Evolutionary conservation across 768 basidiomycete species (phyloP).

Genomic region (Lyophyllum decastes): DNA sequence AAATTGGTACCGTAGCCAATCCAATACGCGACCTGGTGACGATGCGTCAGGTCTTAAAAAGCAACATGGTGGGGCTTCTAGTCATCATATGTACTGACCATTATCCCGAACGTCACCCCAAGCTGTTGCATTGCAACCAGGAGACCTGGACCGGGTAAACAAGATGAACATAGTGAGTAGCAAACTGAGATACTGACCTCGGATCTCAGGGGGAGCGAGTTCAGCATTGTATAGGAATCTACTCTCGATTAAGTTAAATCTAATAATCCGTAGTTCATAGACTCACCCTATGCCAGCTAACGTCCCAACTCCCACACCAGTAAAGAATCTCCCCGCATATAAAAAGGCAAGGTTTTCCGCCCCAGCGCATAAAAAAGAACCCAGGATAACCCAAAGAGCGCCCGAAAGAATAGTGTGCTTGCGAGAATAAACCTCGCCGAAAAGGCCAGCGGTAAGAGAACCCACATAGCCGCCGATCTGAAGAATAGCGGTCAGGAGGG

Average conservation of each 20-base stretch:
- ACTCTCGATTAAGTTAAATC: neutral
- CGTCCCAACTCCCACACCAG: constrained; percentile 16
- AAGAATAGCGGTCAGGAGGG: constrained; percentile 18
- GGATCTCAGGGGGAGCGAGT: constrained; percentile 17
- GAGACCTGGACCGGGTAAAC: constrained; percentile 4
- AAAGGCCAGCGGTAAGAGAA: constrained; percentile 15
- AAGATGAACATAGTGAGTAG: neutral
- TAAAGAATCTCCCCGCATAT: constrained; percentile 19
- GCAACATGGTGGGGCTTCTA: too few relatives aligned
- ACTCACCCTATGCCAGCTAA: constrained; percentile 16
- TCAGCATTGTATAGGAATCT: constrained; percentile 19
- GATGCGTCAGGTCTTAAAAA: neutral
- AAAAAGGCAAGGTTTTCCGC: constrained; percentile 13
- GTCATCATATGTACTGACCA: constrained; percentile 3
- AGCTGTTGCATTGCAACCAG: constrained; percentile 19
- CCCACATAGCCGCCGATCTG: constrained; percentile 17
- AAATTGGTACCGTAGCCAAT: constrained; percentile 19
- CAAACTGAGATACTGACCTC: constrained; percentile 1
- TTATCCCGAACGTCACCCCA: constrained; percentile 17
- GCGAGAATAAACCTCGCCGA: constrained; percentile 18
- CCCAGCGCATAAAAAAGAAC: constrained; percentile 17
- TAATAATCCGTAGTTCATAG: neutral
- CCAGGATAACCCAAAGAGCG: constrained; percentile 17
- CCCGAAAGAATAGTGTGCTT: constrained; percentile 18
- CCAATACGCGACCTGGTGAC: constrained; percentile 15